Conservation (phyloP, 768 basidiomycete species). For the Nidula microcarpa region DNA sequence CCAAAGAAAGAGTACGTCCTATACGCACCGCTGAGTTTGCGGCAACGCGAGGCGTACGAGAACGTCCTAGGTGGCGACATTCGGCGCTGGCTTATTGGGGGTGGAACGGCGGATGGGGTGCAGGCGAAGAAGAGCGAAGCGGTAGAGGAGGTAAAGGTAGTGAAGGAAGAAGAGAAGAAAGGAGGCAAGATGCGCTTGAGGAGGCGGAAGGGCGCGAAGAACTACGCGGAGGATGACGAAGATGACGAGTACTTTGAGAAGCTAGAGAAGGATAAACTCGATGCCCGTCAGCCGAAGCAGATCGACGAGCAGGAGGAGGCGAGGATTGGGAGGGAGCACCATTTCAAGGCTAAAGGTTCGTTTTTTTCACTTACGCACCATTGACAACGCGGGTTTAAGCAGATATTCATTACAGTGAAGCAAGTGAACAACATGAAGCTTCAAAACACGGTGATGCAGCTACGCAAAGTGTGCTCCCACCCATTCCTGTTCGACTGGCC, state of each 20-base stretch:
- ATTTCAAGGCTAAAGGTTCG: slow-evolving; percentile 56
- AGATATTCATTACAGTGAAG: slow-evolving; percentile 46
- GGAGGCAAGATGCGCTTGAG: slow-evolving; percentile 24
- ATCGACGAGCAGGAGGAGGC: slow-evolving; percentile 39
- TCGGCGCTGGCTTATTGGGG: slow-evolving; percentile 53
- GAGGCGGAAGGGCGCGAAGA: slow-evolving; percentile 32
- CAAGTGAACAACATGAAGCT: slow-evolving; percentile 90
- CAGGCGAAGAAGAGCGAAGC: slow-evolving; percentile 3
- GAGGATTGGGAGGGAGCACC: slow-evolving; percentile 56
- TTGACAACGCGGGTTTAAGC: not conserved
- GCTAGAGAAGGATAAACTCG: slow-evolving; percentile 47
- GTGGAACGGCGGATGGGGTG: slow-evolving; percentile 23
- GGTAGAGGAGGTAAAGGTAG: slow-evolving; percentile 9
- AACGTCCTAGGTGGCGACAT: slow-evolving; percentile 70
- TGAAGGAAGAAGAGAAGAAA: slow-evolving; percentile 12
- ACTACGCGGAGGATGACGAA: slow-evolving; percentile 54
- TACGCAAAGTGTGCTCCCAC: slow-evolving; percentile 94
- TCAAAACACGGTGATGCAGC: slow-evolving; percentile 95
- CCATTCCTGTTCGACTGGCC: slow-evolving; percentile 91
- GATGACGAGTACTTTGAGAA: slow-evolving; percentile 67
- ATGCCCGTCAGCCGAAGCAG: slow-evolving; percentile 21
- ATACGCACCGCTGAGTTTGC: slow-evolving; percentile 81
- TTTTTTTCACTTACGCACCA: not conserved
- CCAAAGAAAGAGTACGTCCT: slow-evolving; percentile 94
- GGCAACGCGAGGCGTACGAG: slow-evolving; percentile 85